phyloP scores from a whole-genome alignment of 371 early-diverging fungal genomes.

The Apophysomyces ossiformis region DNA sequence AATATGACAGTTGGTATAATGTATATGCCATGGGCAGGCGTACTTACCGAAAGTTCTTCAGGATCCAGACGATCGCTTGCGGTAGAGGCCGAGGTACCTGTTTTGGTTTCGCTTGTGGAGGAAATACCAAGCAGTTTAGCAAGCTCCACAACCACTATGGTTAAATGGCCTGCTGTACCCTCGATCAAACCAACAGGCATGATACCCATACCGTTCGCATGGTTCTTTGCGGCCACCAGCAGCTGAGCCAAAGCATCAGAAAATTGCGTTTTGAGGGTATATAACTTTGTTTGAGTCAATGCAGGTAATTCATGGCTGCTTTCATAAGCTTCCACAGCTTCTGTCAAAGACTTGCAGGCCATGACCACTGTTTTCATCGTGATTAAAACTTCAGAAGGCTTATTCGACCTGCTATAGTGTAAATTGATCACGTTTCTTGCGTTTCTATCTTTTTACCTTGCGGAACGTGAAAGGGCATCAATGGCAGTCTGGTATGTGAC shows the following conservation, averaged over 20 bases:
- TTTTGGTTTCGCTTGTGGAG: conserved; percentile 16
- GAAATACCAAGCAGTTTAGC: conserved; percentile 69
- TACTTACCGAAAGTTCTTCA: conserved; percentile 33
- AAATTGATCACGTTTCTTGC: neutral
- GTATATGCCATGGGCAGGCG: neutral
- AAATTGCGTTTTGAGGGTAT: conserved; percentile 59
- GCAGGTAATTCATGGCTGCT: conserved; percentile 30
- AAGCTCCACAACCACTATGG: conserved; percentile 76
- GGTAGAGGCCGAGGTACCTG: neutral
- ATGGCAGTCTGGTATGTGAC: conserved; percentile 81
- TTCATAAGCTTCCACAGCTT: conserved; percentile 76
- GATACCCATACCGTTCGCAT: conserved; percentile 77
- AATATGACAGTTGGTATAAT: neutral
- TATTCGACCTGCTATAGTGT: conserved; percentile 55
- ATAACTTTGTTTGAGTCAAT: conserved; percentile 32
- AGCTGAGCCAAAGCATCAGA: conserved; percentile 70
- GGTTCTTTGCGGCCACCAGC: conserved; percentile 77
- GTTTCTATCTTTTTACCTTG: conserved; percentile 46
- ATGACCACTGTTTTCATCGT: conserved; percentile 85
- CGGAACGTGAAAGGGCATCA: conserved; percentile 75
- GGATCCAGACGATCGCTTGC: conserved; percentile 23
- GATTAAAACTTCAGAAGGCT: conserved; percentile 73
- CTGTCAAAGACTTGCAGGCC: conserved; percentile 82
- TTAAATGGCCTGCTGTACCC: conserved; percentile 77
- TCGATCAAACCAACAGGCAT: conserved; percentile 75